Conservation (phyloP, 306 rosid species). For the Potentilla sterilis region DNA sequence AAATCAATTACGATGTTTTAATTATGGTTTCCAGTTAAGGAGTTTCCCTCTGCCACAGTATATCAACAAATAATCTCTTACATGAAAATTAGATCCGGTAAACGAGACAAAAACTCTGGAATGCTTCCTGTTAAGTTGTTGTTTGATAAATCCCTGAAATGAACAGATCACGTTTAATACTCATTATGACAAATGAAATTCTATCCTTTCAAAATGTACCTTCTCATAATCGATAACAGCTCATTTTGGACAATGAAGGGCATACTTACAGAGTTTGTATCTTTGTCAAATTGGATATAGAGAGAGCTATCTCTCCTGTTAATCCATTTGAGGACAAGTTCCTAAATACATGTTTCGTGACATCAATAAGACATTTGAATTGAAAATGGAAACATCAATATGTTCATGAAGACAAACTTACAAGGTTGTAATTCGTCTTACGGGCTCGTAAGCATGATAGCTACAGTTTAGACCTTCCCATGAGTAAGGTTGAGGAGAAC, state of each 20-base stretch:
- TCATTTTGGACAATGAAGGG: neutral
- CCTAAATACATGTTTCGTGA: neutral
- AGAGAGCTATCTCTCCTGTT: conserved; percentile 12
- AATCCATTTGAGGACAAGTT: conserved; percentile 9
- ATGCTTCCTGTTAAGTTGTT: conserved; percentile 40
- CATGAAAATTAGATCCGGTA: conserved; percentile 29
- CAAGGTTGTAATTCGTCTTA: conserved; percentile 22
- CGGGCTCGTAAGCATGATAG: conserved; percentile 11
- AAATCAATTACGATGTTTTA: neutral
- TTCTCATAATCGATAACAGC: neutral
- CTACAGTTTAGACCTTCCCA: conserved; percentile 54
- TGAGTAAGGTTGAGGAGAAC: conserved; percentile 34
- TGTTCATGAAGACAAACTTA: neutral
- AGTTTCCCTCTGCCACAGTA: neutral
- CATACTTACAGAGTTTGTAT: conserved; percentile 39
- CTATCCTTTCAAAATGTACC: neutral
- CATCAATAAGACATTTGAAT: conserved; percentile 12
- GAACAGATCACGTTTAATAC: neutral
- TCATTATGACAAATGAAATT: neutral
- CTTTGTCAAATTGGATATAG: conserved; percentile 28
- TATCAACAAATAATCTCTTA: conserved; percentile 22
- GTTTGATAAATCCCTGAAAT: conserved; percentile 55
- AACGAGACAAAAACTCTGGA: conserved; percentile 31
- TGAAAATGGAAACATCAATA: neutral
- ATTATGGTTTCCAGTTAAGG: neutral